Percentiles rank a stretch among this genome's conserved stretches.
Evolutionary conservation across 106 monocot genomes (phyloP).

Genomic region (Allium cepa): DNA sequence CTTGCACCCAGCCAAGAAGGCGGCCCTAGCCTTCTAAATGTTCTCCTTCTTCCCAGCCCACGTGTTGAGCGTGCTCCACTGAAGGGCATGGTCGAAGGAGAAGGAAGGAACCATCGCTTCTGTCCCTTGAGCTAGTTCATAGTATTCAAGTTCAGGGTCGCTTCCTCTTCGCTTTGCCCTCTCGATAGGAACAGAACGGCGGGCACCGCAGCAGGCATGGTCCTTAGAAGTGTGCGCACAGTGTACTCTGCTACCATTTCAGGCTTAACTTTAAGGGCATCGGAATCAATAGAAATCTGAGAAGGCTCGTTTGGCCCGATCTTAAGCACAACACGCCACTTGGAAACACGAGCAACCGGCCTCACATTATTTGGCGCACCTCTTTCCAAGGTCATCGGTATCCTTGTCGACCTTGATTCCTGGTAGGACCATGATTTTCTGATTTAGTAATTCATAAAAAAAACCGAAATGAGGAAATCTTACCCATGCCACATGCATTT

Average conservation of each 20-base stretch:
- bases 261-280: conserved; percentile 16
- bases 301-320: conserved; percentile 37
- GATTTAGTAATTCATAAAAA: too few relatives aligned
- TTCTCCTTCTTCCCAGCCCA: conserved; percentile 51
- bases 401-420: conserved; percentile 54
- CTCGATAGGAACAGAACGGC: conserved; percentile 13
- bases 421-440: conserved; percentile 18
- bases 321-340: conserved; percentile 48
- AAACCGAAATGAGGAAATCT: too few relatives aligned
- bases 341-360: conserved; percentile 45
- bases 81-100: conserved; percentile 43
- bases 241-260: conserved; percentile 16
- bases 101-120: conserved; percentile 43
- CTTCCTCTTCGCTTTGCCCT: conserved; percentile 13
- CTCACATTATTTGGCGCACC: conserved; percentile 44
- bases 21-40: conserved; percentile 34
- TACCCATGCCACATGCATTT: too few relatives aligned
- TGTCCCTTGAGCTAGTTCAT: conserved; percentile 29
- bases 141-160: conserved; percentile 13
- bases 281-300: conserved; percentile 26
- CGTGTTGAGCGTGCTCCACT: conserved; percentile 44
- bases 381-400: conserved; percentile 47
- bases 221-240: conserved; percentile 8
- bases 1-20: conserved; percentile 47
- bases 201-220: conserved; percentile 8